Evolutionary conservation across 2,329 filamentous ascomycete species (phyloP).

Genomic region (Ceratocystiopsis brevicomis): DNA sequence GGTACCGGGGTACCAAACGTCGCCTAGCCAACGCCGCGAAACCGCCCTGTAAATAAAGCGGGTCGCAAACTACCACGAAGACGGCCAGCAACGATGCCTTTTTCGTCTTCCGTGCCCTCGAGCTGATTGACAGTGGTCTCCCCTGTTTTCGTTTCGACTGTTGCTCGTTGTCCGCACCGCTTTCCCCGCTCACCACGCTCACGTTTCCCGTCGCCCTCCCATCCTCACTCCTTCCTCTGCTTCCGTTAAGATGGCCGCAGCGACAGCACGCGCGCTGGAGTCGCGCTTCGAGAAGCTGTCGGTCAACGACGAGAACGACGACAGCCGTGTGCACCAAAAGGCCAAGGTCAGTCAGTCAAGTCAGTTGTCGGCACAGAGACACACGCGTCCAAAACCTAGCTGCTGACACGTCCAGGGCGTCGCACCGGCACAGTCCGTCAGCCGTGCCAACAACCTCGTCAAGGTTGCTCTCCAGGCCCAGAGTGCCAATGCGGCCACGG

Average conservation of each 20-base stretch:
- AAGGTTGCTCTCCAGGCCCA: slow-evolving; percentile 71
- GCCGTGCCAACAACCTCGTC: slow-evolving; percentile 62
- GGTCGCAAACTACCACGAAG: too few relatives aligned
- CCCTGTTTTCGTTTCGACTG: too few relatives aligned
- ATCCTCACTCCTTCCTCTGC: neutral
- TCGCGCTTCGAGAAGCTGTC: slow-evolving; percentile 77
- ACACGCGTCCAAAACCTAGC: neutral
- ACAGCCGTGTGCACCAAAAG: slow-evolving; percentile 43
- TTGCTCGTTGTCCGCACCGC: too few relatives aligned
- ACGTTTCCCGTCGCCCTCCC: neutral
- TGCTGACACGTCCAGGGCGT: too few relatives aligned
- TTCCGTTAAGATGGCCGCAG: slow-evolving; percentile 37
- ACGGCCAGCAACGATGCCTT: too few relatives aligned
- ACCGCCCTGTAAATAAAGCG: too few relatives aligned
- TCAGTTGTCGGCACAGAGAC: slow-evolving; percentile 2
- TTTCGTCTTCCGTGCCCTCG: too few relatives aligned
- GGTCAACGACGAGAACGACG: slow-evolving; percentile 70
- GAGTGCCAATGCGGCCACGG: slow-evolving; percentile 31
- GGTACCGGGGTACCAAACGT: too few relatives aligned
- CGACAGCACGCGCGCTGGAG: slow-evolving; percentile 40
- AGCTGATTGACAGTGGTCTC: too few relatives aligned
- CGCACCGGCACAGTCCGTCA: slow-evolving; percentile 24
- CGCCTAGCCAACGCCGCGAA: too few relatives aligned
- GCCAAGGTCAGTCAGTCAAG: slow-evolving; percentile 52
- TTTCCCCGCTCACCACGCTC: too few relatives aligned